Evolutionary conservation across 1,284 basidiomycete species (phyloP), one percentile per base, ranked within the genome.

Genomic region (Ganoderma meredithae): DNA sequence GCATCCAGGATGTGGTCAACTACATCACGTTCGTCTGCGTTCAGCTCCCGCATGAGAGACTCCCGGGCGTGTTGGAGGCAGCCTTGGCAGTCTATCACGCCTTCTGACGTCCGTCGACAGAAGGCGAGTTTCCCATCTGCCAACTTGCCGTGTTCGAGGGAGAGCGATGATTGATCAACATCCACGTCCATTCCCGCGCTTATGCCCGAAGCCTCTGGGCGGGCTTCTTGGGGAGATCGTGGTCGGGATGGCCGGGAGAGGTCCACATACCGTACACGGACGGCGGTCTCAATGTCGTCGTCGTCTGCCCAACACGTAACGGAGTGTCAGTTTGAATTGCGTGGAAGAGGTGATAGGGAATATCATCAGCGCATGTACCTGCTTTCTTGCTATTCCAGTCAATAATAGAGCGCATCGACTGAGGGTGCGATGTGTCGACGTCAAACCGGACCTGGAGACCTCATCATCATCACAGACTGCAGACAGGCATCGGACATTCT

Each of bases 301-400:
- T 95, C 93, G 74, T 93, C 93, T 95, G 69, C 6, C 33, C 55
- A 15, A 59, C 56, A 31, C 56, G 52, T 40, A 19, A 63, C 13
- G n/a, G 27, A 65, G 31, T 25, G 22, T 62, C 56, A 62, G 60
- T 15, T 12, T 19, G n/a, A n/a, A 4, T 52, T 22, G 3, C 15
- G 13, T 33, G 17, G 9, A 19, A 15, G n/a, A 52, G 8, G 1
- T 62, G 12, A 33, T 4, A 6, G 17, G 9, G 10, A 49, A 9
- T 27, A 36, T 15, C 15, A n/a, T 15, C 15, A n/a, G 10, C 25
- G 25, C 19, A 79, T 83, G 71, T 66, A 90, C 93, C 91, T 72
- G 92, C 90, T 83, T 91, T 94, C 83, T 94, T 94, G 79, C 93
- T 95, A 72, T 95, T 92, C 89, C 91, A 92, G 75, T 94, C 91